Evolutionary conservation across 2,329 filamentous ascomycete genomes (phyloP), one percentile per base, ranked within the genome.

Genomic region (Arthroderma uncinatum): DNA sequence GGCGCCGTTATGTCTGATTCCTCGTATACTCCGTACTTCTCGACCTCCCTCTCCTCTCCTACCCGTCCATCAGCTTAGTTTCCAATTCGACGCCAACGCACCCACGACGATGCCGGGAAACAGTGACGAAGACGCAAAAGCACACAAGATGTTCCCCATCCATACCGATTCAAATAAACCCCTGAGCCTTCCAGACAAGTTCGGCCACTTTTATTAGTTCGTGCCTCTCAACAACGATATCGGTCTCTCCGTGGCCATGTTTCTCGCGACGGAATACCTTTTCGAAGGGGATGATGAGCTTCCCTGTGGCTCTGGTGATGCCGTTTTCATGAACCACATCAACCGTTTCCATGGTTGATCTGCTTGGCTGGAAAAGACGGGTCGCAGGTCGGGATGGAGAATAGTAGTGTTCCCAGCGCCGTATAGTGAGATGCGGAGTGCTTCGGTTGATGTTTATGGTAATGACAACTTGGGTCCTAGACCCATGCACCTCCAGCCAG

Each of bases 401-500:
- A 30, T 39, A 23, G 34, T 47, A 3, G 10, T 16, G 30, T 21
- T 55, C 53, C 53, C 53, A 55, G n/a, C 19, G n/a, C 16, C 19
- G n/a, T n/a, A 57, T 21, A 4, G 21, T 52, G 33, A 57, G 7
- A n/a, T 40, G 10, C 3, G 55, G 55, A n/a, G 55, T n/a, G 16
- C 14, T 30, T 23, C 44, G 42, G 30, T 57, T 19, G 7, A 53
- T 30, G 10, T 53, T 57, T 21, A 30, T 40, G 4, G 44, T 57
- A 36, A 57, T 25, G 2, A 57, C 44, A 19, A 33, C 21, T 5
- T 57, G 4, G 23, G 34, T 40, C 12, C 21, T 14, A 16, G 55
- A 57, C 12, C 23, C 42, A 21, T 52, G 9, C 23, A 16, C 34
- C 30, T 57, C 55, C 2, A 57, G 28, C 55, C 55, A 53, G 8